Base-by-base conservation (phyloP, 805 yeast genomes). In the Pichia rugopelliculosa region DNA sequence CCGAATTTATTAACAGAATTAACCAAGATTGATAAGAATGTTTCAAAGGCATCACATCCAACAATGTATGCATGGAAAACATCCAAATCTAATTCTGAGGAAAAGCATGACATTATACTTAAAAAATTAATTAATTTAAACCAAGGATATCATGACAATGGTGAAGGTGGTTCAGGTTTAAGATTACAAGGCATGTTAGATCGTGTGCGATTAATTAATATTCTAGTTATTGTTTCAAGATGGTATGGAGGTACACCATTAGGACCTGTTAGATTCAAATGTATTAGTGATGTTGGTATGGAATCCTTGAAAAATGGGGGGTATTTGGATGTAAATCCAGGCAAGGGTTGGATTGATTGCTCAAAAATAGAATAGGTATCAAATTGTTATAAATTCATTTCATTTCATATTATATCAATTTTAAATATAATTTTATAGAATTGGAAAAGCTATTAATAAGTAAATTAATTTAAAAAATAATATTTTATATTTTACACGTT, bases 201-300 rank as follows among this genome's bases (percentile, higher is more conserved):
- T 20, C 64, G 77, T 26, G 60, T 75, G 7, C 64, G 74, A 36
- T 46, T 79, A 12, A 62, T 72, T 4, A 81, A 84, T 58, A 74
- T 80, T 0, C 56, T 86, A 17, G 74, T 86, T 1, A 79, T 86
- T 24, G 93, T 84, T 0, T 76, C 86, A 0, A 60, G 96, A 50
- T 86, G 95, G 95, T 84, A 83, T 58, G 91, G 91, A 1, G 95
- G 95, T 0, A 71, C 73, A 0, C 86, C 85, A 4, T 59, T 87
- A 37, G 95, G 95, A 0, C 73, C 87, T 5, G 73, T 79, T 22
- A 63, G 96, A 46, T 87, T 86, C 57, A 70, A 86, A 49, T 82
- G 79, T 54, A 85, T 87, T 6, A 72, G 78, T 42, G 70, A 73
- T 23, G 76, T 75, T 13, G 82, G 80, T 0, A 65, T 69, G 15